Evolutionary conservation across 305 asterid species (phyloP), one percentile per base, ranked within the genome.

Genomic region (Fraxinus dipetala): DNA sequence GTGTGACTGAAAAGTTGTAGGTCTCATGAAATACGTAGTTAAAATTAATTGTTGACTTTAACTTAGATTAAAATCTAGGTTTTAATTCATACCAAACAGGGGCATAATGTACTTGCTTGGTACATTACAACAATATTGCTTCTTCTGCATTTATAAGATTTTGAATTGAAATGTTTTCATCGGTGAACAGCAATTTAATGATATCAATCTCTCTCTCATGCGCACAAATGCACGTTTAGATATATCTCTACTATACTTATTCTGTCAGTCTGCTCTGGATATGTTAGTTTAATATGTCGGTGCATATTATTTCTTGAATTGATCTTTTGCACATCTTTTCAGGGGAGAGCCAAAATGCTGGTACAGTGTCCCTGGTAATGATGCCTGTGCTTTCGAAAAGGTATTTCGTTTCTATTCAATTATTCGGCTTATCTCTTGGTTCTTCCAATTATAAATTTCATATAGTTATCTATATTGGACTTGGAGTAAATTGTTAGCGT

Each of bases 281-380:
- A 78, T 76, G 51, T 22, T 67, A 77, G 56, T 78, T 20, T 74
- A 20, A 32, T 34, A 76, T 34, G 76, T 22, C 56, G 74, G 70
- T 67, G 51, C 81, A 36, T 78, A 38, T 78, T 73, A 69, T 36
- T 80, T 69, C 40, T 74, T 65, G 79, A 78, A 75, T 78, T 69
- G 22, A 80, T 72, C 63, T 36, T 84, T 76, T 22, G 24, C 80
- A 32, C 67, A 72, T 80, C 32, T 80, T 91, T 90, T 85, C 90
- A 95, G 98, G 99, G 99, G 98, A 81, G 98, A 95, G 90, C 98
- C 99, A 79, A 95, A 95, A 86, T 93, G 97, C 84, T 95, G 99
- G 99, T 95, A 95, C 87, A 94, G 99, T 79, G 98, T 95, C 82
- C 99, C 99, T 30, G 99, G 98, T 78, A 87, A 86, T 83, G 93